phyloP scores from a whole-genome alignment of 139 green algal genomes.

The Pycnococcus provasolii region DNA sequence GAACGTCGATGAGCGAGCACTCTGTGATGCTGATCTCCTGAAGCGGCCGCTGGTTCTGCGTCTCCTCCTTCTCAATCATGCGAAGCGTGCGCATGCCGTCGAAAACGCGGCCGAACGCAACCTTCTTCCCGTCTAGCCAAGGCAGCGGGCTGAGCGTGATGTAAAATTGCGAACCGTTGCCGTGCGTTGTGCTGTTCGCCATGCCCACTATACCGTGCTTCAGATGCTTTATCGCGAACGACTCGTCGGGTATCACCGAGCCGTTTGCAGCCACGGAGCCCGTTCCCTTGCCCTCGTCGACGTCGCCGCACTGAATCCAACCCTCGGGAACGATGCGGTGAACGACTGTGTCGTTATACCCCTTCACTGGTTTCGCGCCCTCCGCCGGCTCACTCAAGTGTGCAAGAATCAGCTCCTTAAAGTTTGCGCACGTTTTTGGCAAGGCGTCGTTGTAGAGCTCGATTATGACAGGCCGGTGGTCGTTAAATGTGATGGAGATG shows the following conservation, averaged over 20 bases:
- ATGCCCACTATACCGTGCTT: conserved; percentile 3
- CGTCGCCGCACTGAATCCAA: no score
- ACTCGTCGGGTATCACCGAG: conserved; percentile 6
- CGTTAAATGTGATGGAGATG: no score
- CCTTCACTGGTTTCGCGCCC: not conserved
- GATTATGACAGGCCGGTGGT: not conserved
- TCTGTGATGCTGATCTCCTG: no score
- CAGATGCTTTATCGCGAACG: conserved; percentile 5
- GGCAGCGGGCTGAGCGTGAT: conserved; percentile 10
- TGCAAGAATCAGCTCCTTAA: not conserved
- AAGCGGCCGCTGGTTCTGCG: no score
- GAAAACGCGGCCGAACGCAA: conserved; percentile 10
- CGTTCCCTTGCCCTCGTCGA: no score
- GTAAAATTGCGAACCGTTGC: conserved; percentile 19
- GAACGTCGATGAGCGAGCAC: no score
- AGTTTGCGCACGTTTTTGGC: not conserved
- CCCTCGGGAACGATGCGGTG: no score
- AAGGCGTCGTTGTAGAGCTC: not conserved
- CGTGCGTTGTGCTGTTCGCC: not conserved
- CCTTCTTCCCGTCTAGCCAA: conserved; percentile 11
- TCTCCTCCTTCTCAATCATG: not conserved
- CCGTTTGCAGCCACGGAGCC: no score
- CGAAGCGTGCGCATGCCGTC: not conserved
- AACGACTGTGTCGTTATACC: not conserved
- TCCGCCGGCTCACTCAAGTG: no score